Evolutionary conservation across 2,329 filamentous ascomycete genomes (phyloP).

Genomic region (Dothideomycetes sp.): DNA sequence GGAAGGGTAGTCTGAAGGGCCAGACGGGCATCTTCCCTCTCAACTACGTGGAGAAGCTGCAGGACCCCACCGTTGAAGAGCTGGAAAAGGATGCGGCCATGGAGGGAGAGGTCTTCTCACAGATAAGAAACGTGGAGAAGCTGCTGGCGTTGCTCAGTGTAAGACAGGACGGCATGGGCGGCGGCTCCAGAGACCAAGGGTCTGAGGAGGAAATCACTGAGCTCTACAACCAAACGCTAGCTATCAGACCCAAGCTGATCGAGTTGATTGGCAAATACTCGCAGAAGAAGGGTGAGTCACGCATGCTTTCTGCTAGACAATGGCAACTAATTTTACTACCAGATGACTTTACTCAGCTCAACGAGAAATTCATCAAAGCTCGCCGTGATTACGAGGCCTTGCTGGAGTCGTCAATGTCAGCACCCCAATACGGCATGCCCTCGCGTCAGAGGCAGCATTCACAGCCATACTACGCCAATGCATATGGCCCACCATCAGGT

Average conservation of each 20-base stretch:
- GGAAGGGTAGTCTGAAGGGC: slow-evolving; percentile 88
- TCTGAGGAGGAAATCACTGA: slow-evolving; percentile 85
- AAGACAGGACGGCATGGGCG: slow-evolving; percentile 38
- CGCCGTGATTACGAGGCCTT: slow-evolving; percentile 91
- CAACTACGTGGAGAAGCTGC: slow-evolving; percentile 96
- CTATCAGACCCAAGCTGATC: slow-evolving; percentile 92
- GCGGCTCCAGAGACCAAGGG: slow-evolving; percentile 59
- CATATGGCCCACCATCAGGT: slow-evolving; percentile 46
- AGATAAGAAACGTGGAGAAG: slow-evolving; percentile 70
- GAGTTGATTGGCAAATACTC: slow-evolving; percentile 98
- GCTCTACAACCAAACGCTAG: slow-evolving; percentile 83
- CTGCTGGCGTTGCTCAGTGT: slow-evolving; percentile 84
- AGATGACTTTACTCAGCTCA: slow-evolving; percentile 98
- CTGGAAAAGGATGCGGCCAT: slow-evolving; percentile 91
- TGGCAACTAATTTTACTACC: too few relatives aligned
- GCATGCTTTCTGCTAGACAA: slow-evolving; percentile 14
- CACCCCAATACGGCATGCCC: slow-evolving; percentile 43
- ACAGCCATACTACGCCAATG: slow-evolving; percentile 17
- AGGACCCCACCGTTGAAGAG: slow-evolving; percentile 89
- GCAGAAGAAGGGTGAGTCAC: slow-evolving; percentile 76
- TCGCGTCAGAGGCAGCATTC: slow-evolving; percentile 6
- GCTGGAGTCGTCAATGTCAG: slow-evolving; percentile 93
- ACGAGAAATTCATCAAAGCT: slow-evolving; percentile 99
- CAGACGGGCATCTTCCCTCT: slow-evolving; percentile 96
- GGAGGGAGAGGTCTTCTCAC: slow-evolving; percentile 70